Evolutionary conservation across 2,329 filamentous ascomycete species (phyloP).

Genomic region (Fusarium sp.): DNA sequence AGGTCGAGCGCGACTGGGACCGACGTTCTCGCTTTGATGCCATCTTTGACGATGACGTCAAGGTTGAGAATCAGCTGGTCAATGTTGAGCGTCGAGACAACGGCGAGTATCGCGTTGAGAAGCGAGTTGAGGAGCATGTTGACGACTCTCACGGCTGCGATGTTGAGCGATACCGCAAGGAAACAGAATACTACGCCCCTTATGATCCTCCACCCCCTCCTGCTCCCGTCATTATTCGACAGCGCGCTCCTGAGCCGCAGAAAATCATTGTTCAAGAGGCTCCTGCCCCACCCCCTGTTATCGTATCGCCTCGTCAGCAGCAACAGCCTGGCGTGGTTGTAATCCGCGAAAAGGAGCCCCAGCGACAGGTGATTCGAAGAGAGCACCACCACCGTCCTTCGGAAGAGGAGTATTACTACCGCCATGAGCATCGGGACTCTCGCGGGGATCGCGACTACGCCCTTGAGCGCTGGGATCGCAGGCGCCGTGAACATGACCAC

Average conservation of each 20-base stretch:
- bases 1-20: constrained; percentile 57
- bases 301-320: constrained; percentile 56
- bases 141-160: constrained; percentile 59
- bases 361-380: constrained; percentile 51
- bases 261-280: constrained; percentile 70
- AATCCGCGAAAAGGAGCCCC: constrained; percentile 53
- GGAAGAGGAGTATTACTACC: constrained; percentile 63
- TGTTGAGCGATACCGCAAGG: constrained; percentile 67
- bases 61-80: constrained; percentile 59
- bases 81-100: constrained; percentile 58
- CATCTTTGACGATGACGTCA: constrained; percentile 61
- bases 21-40: constrained; percentile 53
- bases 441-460: constrained; percentile 49
- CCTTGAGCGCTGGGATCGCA: constrained; percentile 51
- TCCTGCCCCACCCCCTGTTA: constrained; percentile 60
- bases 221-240: constrained; percentile 64
- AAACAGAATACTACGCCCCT: constrained; percentile 69
- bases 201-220: constrained; percentile 56
- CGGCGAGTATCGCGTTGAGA: constrained; percentile 57
- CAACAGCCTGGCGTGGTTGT: constrained; percentile 58
- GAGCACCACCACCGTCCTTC: constrained; percentile 42
- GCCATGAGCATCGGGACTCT: constrained; percentile 56
- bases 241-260: constrained; percentile 63
- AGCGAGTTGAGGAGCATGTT: constrained; percentile 60
- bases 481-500: constrained; percentile 55